Base-by-base conservation (phyloP, 176 grass and related monocot genomes). In the Triticum dicoccoides region DNA sequence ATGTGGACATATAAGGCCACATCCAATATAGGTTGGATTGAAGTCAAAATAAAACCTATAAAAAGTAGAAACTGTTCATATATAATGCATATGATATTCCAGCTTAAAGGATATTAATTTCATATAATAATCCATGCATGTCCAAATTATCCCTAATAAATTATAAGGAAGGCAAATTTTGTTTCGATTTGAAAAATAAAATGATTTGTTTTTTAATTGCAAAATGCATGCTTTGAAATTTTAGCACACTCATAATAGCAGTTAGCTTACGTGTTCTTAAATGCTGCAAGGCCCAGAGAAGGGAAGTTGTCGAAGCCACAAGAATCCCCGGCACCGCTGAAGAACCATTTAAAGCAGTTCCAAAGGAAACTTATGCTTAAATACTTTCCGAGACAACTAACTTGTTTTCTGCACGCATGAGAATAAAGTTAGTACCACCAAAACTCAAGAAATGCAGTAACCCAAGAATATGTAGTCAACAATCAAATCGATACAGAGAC, bases 321-420 rank as follows among this genome's bases (percentile, higher is more conserved):
- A 25, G 95, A 92, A 87, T 94, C 86, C 11, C 90, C 92, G 54
- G 89, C 90, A 44, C 95, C 90, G 27, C 95, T 91, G 49, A 97
- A 97, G 87, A 97, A 97, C 95, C 95, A 97, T 87, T 97, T 97
- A 87, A 97, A 97, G 81, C 92, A 94, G 58, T 91, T 92, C 95
- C 95, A 97, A 12, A 89, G 34, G 72, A 97, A 97, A 80, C 95
- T 97, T 68, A 97, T 89, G 88, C 95, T 97, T 15, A 97, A 86
- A 82, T 92, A 97, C 64, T 97, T 97, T 67, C 92, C 95, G 20
- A 97, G 92, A 71, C 91, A 94, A n/a, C 27, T 82, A 61, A 97
- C 95, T 92, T 97, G 94, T 78, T 97, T 94, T 77, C 94, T 97
- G 80, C 83, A 92, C 20, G 34, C 54, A 77, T 61, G 51, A 4